Base-by-base conservation (phyloP, 1,139 yeast species). In the Yamadazyma diospyri region DNA sequence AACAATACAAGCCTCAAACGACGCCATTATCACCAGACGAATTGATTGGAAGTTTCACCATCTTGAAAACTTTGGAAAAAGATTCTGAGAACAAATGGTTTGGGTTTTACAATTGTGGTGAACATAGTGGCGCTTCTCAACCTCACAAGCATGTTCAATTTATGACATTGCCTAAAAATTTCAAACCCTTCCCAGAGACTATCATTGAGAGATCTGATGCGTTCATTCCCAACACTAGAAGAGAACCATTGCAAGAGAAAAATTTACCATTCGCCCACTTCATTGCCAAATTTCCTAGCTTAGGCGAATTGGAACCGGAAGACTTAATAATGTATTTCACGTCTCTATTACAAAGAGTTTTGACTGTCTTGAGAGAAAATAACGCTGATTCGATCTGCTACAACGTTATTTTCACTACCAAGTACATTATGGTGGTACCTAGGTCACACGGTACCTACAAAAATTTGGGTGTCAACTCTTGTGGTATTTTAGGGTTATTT, bases 101-200 rank as follows among this genome's bases (percentile, higher is more conserved):
- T 56, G 92, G 87, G 0, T 89, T 92, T 57, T 92, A 77, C 69
- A 92, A 92, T 55, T 80, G 88, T 52, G 97, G 97, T 4, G 77
- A 78, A 16, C 71, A 78, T 47, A 80, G 94, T 44, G 98, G 97
- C 1, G 95, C 96, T 6, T 86, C 96, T 0, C 94, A 88, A 48
- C 82, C 87, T 30, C 98, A 92, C 60, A 86, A 86, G 50, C 98
- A 92, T 59, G 59, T 89, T 40, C 98, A 92, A 57, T 80, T 89
- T 55, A 65, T 92, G 71, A 70, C 78, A 22, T 61, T 85, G 27
- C 94, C 96, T 2, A 59, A 68, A 22, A 43, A 45, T 2, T 81
- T 78, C 51, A 56, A 53, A 1, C 73, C 86, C 3, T 81, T 73
- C 53, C 85, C 88, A 25, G 84, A 79, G 33, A 47, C 51, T 2